These are phyloP conservation scores for Melastoma malabathricum DNA, from an alignment of 345 rosid genomes.

Conservation along the genomic window DNA sequence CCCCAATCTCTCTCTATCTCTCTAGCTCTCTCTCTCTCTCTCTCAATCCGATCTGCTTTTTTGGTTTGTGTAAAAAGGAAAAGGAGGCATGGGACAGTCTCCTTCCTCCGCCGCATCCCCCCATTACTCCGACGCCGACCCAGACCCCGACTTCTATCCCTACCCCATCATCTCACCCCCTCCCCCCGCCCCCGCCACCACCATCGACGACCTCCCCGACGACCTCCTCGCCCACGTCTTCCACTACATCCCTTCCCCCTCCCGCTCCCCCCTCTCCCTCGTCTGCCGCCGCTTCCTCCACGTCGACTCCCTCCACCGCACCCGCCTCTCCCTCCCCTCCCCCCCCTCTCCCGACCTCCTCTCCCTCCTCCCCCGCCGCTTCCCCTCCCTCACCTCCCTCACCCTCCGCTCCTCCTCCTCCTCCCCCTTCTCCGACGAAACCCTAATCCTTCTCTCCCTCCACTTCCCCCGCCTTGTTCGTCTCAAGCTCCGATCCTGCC, in stretches of 20 bases:
- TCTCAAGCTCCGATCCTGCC: slow-evolving; percentile 90
- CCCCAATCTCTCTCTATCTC: no score
- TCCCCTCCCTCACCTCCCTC: slow-evolving; percentile 60
- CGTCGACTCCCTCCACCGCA: slow-evolving; percentile 23
- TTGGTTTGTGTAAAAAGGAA: no score
- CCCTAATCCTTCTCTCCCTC: slow-evolving; percentile 38
- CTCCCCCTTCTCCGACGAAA: slow-evolving; percentile 54
- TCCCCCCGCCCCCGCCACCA: no score
- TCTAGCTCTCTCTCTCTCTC: no score
- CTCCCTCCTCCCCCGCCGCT: slow-evolving; percentile 46
- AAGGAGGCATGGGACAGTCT: no score
- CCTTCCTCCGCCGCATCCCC: no score
- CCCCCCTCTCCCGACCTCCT: slow-evolving; percentile 54
- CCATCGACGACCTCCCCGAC: slow-evolving; percentile 49
- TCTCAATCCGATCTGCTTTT: no score
- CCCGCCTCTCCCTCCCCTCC: slow-evolving; percentile 24
- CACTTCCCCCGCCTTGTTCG: slow-evolving; percentile 55
- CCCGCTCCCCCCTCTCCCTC: slow-evolving; percentile 60
- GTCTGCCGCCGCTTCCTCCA: slow-evolving; percentile 69
- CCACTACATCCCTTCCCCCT: slow-evolving; percentile 52
- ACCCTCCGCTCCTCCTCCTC: slow-evolving; percentile 64
- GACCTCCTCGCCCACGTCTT: slow-evolving; percentile 72
- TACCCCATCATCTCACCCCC: no score
- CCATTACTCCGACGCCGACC: no score
- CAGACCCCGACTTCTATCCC: no score